phyloP scores from a whole-genome alignment of 768 basidiomycete genomes.

The Tricholoma terreum region DNA sequence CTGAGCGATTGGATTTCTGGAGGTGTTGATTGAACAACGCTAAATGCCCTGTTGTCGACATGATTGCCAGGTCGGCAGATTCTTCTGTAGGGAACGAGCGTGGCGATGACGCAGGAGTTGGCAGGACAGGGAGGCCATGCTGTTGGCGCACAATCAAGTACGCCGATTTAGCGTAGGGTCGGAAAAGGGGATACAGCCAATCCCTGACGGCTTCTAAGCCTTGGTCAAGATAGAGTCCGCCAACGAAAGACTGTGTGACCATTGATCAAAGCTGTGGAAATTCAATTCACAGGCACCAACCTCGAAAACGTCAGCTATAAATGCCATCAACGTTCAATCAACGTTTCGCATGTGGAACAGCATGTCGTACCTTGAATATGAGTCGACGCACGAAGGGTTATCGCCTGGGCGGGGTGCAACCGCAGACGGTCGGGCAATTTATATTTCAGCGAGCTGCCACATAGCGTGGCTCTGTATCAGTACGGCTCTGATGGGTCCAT shows the following conservation, averaged over 20 bases:
- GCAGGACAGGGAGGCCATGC: conserved; percentile 54
- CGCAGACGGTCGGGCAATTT: conserved; percentile 57
- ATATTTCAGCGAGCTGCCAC: conserved; percentile 58
- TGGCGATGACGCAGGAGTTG: conserved; percentile 21
- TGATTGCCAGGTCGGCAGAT: conserved; percentile 16
- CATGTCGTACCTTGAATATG: conserved; percentile 63
- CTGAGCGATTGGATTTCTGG: conserved; percentile 49
- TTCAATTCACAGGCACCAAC: conserved; percentile 34
- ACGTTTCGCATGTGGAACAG: conserved; percentile 4
- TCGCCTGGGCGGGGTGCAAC: conserved; percentile 69
- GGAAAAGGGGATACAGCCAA: conserved; percentile 65
- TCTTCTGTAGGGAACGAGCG: conserved; percentile 17
- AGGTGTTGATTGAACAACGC: conserved; percentile 79
- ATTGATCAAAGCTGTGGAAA: conserved; percentile 4
- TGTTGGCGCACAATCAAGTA: conserved; percentile 64
- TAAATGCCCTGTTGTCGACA: conserved; percentile 54
- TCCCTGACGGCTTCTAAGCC: conserved; percentile 51
- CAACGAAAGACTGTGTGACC: conserved; percentile 64
- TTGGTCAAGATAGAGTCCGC: conserved; percentile 72
- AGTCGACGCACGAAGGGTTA: conserved; percentile 63
- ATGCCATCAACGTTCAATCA: conserved; percentile 3
- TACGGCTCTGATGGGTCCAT: not conserved
- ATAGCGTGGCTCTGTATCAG: conserved; percentile 4
- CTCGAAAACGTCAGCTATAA: conserved; percentile 75
- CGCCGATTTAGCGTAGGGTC: conserved; percentile 58